Percentiles rank a stretch among this genome's conserved stretches.
phyloP scores from a whole-genome alignment of 2,329 filamentous ascomycete genomes.

The Venturia effusa region DNA sequence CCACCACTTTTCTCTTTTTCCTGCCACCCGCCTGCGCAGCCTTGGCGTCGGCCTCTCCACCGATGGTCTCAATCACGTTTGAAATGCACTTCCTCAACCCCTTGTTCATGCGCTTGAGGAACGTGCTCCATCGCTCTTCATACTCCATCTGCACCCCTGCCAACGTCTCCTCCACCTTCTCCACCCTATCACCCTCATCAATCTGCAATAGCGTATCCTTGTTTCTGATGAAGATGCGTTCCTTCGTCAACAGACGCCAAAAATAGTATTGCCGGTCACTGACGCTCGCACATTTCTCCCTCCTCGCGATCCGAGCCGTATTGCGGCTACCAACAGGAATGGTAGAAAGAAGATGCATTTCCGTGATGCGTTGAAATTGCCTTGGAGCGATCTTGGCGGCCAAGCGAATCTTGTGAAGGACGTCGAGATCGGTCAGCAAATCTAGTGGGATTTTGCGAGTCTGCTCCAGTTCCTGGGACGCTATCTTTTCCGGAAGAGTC shows the following conservation, averaged over 20 bases:
- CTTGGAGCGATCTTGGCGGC: constrained; percentile 61
- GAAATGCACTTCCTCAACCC: constrained; percentile 15
- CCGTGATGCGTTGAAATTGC: constrained; percentile 65
- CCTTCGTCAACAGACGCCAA: constrained; percentile 68
- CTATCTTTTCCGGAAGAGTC: constrained; percentile 38
- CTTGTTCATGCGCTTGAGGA: constrained; percentile 23
- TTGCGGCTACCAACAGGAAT: constrained; percentile 40
- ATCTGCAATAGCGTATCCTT: constrained; percentile 59
- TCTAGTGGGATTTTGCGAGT: constrained; percentile 38
- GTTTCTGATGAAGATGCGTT: constrained; percentile 66
- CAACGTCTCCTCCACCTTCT: constrained; percentile 54
- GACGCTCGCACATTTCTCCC: constrained; percentile 38
- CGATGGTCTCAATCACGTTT: constrained; percentile 13
- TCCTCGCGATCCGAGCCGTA: constrained; percentile 34
- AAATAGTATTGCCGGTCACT: constrained; percentile 55
- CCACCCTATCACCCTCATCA: constrained; percentile 54
- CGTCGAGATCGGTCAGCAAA: constrained; percentile 46
- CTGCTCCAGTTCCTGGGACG: constrained; percentile 41
- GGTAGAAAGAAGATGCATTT: constrained; percentile 58
- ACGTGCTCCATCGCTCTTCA: constrained; percentile 48
- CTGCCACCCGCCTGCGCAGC: constrained; percentile 12
- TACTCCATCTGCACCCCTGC: constrained; percentile 62
- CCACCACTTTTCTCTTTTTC: constrained; percentile 24
- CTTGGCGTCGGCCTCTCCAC: constrained; percentile 12
- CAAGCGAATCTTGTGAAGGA: constrained; percentile 46